Evolutionary conservation across 139 green algal genomes (phyloP).

Genomic region (Asterochloris sp.): DNA sequence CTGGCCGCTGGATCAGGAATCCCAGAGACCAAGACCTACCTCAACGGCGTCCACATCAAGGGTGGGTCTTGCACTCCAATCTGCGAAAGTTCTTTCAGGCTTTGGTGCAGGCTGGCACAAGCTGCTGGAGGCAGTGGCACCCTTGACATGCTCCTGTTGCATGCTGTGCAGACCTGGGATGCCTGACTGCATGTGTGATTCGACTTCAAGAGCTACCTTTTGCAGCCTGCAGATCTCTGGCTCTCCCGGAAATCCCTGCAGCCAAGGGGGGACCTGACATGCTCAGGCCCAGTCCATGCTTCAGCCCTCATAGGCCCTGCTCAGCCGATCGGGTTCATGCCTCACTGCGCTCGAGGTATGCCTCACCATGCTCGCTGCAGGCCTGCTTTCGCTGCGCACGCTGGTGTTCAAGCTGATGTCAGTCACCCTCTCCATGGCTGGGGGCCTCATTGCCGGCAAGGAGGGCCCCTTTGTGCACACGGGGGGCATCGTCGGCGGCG

Average conservation of each 20-base stretch:
- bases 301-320: no score
- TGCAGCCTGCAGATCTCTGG: no score
- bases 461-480: constrained; percentile 83
- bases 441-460: constrained; percentile 74
- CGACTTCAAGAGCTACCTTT: no score
- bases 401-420: constrained; percentile 71
- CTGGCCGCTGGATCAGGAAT: constrained; percentile 70
- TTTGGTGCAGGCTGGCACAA: no score
- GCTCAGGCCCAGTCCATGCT: background rate
- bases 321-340: background rate
- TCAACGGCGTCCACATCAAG: constrained; percentile 73
- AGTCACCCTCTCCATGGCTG: constrained; percentile 69
- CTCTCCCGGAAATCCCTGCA: no score
- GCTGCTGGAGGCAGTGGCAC: no score
- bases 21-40: constrained; percentile 74
- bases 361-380: background rate
- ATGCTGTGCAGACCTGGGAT: no score
- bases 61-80: background rate
- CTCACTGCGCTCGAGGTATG: background rate
- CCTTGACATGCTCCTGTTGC: no score
- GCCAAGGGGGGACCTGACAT: background rate
- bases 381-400: constrained; percentile 35
- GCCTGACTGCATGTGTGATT: no score
- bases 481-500: constrained; percentile 67
- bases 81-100: no score